Percentiles rank a stretch among this genome's conserved stretches.
Evolutionary conservation across 2,329 filamentous ascomycete species (phyloP).

Genomic region (Pseudogymnoascus sp.): DNA sequence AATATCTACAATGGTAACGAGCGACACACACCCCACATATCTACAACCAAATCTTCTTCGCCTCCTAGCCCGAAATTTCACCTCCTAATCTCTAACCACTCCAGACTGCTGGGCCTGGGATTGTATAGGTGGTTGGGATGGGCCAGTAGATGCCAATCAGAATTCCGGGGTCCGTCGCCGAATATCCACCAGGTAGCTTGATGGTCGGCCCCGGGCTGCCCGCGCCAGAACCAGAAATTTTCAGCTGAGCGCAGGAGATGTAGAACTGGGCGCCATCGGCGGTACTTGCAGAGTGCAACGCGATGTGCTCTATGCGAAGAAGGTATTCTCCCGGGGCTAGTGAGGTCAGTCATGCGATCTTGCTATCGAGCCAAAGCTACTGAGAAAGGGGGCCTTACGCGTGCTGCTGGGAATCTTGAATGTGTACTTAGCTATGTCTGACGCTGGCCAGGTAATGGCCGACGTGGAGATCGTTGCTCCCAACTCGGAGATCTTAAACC

Average conservation of each 20-base stretch:
- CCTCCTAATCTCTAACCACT: constrained; percentile 14
- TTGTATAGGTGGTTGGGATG: constrained; percentile 29
- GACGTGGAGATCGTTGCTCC: neutral
- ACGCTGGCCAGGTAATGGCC: neutral
- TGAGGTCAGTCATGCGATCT: neutral
- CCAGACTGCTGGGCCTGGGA: constrained; percentile 35
- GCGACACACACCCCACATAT: neutral
- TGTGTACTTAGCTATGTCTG: neutral
- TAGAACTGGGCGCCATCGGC: constrained; percentile 36
- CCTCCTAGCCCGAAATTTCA: neutral
- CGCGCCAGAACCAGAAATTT: constrained; percentile 27
- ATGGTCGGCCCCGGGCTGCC: constrained; percentile 20
- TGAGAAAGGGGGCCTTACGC: neutral
- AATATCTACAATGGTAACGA: neutral
- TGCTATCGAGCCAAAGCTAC: neutral
- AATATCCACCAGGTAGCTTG: constrained; percentile 28
- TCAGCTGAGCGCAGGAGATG: constrained; percentile 37
- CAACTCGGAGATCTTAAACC: constrained; percentile 32
- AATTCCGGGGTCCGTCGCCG: constrained; percentile 33
- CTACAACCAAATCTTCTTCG: neutral
- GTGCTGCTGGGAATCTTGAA: neutral
- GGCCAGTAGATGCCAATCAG: constrained; percentile 35
- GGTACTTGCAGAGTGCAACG: constrained; percentile 35
- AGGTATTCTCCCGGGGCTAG: constrained; percentile 34
- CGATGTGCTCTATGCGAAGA: constrained; percentile 37